phyloP scores from a whole-genome alignment of 208 protist genomes.

The Perkinsela sp. region DNA sequence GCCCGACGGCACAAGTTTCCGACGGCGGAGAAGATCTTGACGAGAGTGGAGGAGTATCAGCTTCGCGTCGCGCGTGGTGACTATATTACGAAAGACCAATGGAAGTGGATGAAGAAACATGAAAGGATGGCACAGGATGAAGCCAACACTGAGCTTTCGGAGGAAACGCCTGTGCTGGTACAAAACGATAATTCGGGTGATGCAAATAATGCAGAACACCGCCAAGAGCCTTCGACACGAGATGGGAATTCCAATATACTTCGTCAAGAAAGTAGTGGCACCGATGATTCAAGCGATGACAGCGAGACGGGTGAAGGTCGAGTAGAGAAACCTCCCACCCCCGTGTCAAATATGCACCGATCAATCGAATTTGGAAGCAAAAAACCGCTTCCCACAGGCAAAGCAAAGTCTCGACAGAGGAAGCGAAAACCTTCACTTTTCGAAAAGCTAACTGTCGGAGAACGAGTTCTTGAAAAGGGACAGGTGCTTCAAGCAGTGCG shows the following conservation, averaged over 20 bases:
- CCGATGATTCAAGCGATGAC: too few species aligned
- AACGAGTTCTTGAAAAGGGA: conserved; percentile 21
- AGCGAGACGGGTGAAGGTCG: too few species aligned
- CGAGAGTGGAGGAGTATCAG: conserved; percentile 50
- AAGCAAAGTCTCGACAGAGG: conserved; percentile 2
- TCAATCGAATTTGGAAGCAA: too few species aligned
- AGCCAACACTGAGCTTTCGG: not conserved
- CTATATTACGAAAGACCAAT: conserved; percentile 27
- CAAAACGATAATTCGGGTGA: too few species aligned
- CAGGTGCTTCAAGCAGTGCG: conserved; percentile 43
- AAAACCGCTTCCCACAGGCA: conserved; percentile 3
- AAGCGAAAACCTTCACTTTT: conserved; percentile 18
- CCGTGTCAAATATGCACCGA: too few species aligned
- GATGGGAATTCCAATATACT: too few species aligned
- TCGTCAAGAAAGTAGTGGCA: too few species aligned
- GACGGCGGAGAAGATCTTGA: conserved; percentile 26
- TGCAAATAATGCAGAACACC: too few species aligned
- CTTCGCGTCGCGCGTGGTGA: conserved; percentile 41
- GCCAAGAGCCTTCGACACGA: too few species aligned
- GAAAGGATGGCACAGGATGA: not conserved
- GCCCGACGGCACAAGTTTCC: conserved; percentile 35
- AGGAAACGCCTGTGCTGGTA: too few species aligned
- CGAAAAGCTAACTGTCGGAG: conserved; percentile 29
- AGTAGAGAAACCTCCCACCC: too few species aligned
- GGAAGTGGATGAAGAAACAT: conserved; percentile 40